These are phyloP conservation scores for Mentha longifolia DNA, from an alignment of 257 asterid species.

Conservation along the genomic window DNA sequence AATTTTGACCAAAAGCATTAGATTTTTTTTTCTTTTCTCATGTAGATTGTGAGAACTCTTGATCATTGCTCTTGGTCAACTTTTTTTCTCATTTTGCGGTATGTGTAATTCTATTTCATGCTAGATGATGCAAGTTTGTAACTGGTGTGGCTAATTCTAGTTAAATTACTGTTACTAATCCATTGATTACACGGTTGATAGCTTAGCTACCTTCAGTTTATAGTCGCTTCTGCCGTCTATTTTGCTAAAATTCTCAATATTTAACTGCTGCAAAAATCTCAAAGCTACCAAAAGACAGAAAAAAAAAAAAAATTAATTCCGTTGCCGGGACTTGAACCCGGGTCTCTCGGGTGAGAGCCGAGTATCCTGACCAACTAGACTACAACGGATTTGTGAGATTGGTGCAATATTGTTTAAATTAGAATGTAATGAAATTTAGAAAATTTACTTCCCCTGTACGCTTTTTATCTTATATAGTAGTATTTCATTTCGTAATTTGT, in stretches of 20 bases:
- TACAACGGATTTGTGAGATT: conserved; percentile 84
- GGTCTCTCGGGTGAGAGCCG: conserved; percentile 99
- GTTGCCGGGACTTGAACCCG: conserved; percentile 98
- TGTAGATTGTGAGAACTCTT: conserved; percentile 49
- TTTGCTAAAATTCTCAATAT: not conserved
- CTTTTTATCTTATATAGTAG: too few relatives aligned
- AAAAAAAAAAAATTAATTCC: too few relatives aligned
- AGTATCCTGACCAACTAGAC: conserved; percentile 98
- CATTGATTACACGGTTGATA: not conserved
- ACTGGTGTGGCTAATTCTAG: conserved; percentile 32
- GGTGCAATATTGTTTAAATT: too few relatives aligned
- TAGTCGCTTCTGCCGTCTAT: not conserved
- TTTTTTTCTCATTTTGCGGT: conserved; percentile 16
- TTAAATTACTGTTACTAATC: not conserved
- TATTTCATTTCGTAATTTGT: too few relatives aligned
- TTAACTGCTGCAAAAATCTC: not conserved
- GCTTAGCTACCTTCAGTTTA: not conserved
- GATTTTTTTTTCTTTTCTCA: conserved; percentile 3
- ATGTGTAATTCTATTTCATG: conserved; percentile 32
- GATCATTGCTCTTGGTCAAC: conserved; percentile 30
- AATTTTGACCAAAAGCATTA: conserved; percentile 15
- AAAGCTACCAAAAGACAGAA: too few relatives aligned
- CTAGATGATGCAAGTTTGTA: conserved; percentile 32
- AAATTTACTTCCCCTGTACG: too few relatives aligned
- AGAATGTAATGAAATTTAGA: too few relatives aligned